Conservation (phyloP, 1,139 yeast genomes). For the Candida labiduridarum region DNA sequence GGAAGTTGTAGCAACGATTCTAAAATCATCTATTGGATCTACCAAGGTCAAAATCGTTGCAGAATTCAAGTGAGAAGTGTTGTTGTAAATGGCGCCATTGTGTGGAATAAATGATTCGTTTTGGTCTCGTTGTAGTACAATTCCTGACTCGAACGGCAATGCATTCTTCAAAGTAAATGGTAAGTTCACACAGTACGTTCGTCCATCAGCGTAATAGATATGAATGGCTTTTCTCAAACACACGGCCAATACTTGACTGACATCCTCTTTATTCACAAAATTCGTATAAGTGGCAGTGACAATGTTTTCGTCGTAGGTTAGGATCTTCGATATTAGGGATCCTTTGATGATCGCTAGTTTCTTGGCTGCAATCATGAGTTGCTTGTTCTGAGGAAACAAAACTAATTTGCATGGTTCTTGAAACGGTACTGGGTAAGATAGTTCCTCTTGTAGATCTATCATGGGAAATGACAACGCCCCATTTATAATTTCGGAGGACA, state of each 20-base stretch:
- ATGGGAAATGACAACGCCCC: slow-evolving; percentile 10
- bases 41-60: slow-evolving; percentile 61
- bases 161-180: slow-evolving; percentile 64
- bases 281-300: slow-evolving; percentile 52
- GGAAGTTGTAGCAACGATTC: slow-evolving; percentile 69
- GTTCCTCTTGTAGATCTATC: slow-evolving; percentile 13
- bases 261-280: slow-evolving; percentile 24
- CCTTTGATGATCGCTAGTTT: slow-evolving; percentile 23
- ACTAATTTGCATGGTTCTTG: slow-evolving; percentile 16
- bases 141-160: slow-evolving; percentile 62
- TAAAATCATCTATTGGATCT: slow-evolving; percentile 71
- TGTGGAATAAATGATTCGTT: slow-evolving; percentile 9
- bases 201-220: slow-evolving; percentile 61
- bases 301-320: slow-evolving; percentile 51
- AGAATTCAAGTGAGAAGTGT: slow-evolving; percentile 26
- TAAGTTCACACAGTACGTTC: slow-evolving; percentile 57
- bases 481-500: not conserved
- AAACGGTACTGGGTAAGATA: slow-evolving; percentile 21
- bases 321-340: slow-evolving; percentile 34
- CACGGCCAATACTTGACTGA: slow-evolving; percentile 38
- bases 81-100: slow-evolving; percentile 12
- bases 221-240: slow-evolving; percentile 54
- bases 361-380: slow-evolving; percentile 26
- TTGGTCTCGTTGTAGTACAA: slow-evolving; percentile 50
- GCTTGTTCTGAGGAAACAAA: slow-evolving; percentile 33